Evolutionary conservation across 2,329 filamentous ascomycete genomes (phyloP), one percentile per base, ranked within the genome.

Genomic region (Pseudopithomyces maydicus): DNA sequence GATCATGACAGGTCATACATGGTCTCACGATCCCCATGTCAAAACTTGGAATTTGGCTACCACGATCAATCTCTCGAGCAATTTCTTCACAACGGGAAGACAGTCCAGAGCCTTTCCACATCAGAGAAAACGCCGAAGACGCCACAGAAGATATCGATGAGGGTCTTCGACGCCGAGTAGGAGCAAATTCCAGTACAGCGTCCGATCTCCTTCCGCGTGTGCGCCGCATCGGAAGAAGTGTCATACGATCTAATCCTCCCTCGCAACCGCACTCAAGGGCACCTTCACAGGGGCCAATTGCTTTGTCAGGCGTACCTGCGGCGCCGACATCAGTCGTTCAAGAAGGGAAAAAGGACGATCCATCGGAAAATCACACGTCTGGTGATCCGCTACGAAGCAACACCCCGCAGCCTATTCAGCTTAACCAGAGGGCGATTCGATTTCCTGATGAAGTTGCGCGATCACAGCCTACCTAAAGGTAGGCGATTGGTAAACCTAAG

Each of bases 1-100:
- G 11, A 51, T 6, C n/a, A 10, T 20, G 10, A 6, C 52, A 88
- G 88, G 78, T 93, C 39, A 88, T 95, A 3, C 92, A 96, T 65
- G 91, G 92, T 6, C 80, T 97, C 1, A 92, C 88, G 48, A 91
- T 96, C 14, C 92, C 92, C 0, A 74, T 95, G 2, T 88, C 86
- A 0, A 91, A 90, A 69, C 76, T 91, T 52, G 79, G 81, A 1
- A 72, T 81, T 63, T 85, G 88, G 57, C 79, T 90, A 0, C 88
- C 88, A 0, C 79, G 86, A 23, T 90, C 87, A 0, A 73, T 91
- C 19, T 88, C 85, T 6, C 78, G 77, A 29, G 81, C 79, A 23
- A 52, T 75, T 1, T 75, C 70, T 1, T 55, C 66, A 6, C 57
- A 61, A 7, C 54, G 58, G 8, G 59, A 62, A 17, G 62, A 73